Base-by-base conservation (phyloP, 129 eudicot genomes). In the Deinandra increscens region DNA sequence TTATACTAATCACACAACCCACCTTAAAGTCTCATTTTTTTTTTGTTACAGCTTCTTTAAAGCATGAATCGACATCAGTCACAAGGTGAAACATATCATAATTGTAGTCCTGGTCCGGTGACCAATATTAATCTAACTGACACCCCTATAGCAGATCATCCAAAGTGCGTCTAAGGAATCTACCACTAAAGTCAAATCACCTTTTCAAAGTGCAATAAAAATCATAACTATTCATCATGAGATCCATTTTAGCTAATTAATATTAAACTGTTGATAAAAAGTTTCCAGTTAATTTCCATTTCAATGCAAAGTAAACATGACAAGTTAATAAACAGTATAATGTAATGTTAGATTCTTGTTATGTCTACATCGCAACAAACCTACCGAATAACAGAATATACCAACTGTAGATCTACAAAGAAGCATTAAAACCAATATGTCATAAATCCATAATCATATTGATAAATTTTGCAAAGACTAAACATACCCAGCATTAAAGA, bases 401-500 rank as follows among this genome's bases (percentile, higher is more conserved):
- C 59, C 5, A 20, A 62, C 50, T 34, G 58, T 42, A 15, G 42
- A 64, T 54, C 38, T 15, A 19, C 13, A 11, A 66, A 43, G 23
- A 60, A 59, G 12, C 75, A 69, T 29, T 45, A 6, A 68, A 75
- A 58, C 11, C 20, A 37, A 67, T 20, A 44, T 4, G 6, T 66
- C 48, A 69, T n/a, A n/a, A n/a, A n/a, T n/a, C n/a, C 48, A 69
- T 49, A 49, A 69, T 12, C 42, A 77, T 13, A n/a, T 69, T 50
- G 4, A 60, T 48, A 9, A 44, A 6, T 23, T 39, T 50, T 39
- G 33, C 60, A 31, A 73, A 61, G 33, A 69, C 31, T 11, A 36
- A 62, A 65, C 85, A 66, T 85, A 90, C 97, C 97, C 97, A 18
- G 95, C 97, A 78, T 90, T 90, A 39, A 90, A 90, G 37, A 90